phyloP scores from a whole-genome alignment of 192 early-diverging fungal genomes.

The Diversispora epigaea region DNA sequence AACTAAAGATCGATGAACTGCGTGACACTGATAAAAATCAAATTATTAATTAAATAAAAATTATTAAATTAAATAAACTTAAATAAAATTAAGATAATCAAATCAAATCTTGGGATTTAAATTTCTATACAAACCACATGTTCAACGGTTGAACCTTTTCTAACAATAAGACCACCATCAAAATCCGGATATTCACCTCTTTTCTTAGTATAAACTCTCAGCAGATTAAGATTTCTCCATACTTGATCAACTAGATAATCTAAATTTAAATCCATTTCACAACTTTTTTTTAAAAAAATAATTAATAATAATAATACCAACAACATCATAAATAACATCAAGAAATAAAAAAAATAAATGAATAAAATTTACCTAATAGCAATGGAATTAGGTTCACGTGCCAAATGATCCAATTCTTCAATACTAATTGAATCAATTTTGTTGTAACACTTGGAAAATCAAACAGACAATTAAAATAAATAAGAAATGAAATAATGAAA shows the following conservation, averaged over 20 bases:
- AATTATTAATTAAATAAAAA: neutral
- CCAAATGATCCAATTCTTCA: conserved; percentile 91
- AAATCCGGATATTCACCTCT: conserved; percentile 95
- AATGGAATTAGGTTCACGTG: conserved; percentile 86
- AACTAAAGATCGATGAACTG: conserved; percentile 84
- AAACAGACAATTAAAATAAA: neutral
- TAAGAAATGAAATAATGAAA: neutral
- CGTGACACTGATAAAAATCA: conserved; percentile 57
- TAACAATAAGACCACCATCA: conserved; percentile 86
- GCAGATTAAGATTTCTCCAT: conserved; percentile 85
- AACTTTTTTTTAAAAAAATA: conserved; percentile 42
- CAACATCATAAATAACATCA: too few species aligned
- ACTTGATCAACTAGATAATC: conserved; percentile 87
- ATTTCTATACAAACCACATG: conserved; percentile 53
- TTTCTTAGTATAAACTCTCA: conserved; percentile 96
- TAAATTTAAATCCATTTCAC: conserved; percentile 90
- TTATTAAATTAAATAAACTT: neutral
- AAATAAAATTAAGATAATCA: conserved; percentile 11
- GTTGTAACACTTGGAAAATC: conserved; percentile 71
- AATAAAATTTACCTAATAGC: conserved; percentile 57
- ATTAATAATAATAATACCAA: neutral
- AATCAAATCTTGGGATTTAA: neutral
- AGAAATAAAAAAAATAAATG: neutral
- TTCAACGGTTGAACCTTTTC: conserved; percentile 76
- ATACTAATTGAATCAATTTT: conserved; percentile 96